Evolutionary conservation across 306 rosid species (phyloP).

Genomic region (Cercis canadensis): DNA sequence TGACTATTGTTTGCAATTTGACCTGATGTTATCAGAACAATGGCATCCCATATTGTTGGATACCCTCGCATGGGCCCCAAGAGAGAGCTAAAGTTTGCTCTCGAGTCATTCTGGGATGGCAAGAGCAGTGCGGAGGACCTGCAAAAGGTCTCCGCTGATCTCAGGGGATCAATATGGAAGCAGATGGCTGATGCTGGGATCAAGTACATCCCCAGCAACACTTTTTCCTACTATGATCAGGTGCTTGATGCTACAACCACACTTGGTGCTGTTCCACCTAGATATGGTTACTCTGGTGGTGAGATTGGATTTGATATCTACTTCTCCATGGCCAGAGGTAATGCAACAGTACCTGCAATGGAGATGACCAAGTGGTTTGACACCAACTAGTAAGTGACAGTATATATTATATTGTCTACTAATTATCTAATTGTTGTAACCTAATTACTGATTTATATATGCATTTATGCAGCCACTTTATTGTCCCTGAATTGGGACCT

Average conservation of each 20-base stretch:
- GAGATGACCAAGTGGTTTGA: slow-evolving; percentile 99
- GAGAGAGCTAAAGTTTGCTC: slow-evolving; percentile 95
- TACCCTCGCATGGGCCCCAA: slow-evolving; percentile 97
- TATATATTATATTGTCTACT: not conserved
- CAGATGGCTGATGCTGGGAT: slow-evolving; percentile 79
- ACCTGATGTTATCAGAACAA: slow-evolving; percentile 47
- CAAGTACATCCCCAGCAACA: slow-evolving; percentile 92
- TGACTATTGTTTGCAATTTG: slow-evolving; percentile 34
- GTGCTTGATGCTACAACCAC: slow-evolving; percentile 82
- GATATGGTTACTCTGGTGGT: slow-evolving; percentile 86
- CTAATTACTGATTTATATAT: slow-evolving; percentile 30
- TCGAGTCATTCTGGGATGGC: slow-evolving; percentile 90
- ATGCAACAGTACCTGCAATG: slow-evolving; percentile 93
- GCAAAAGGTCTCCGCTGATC: slow-evolving; percentile 79
- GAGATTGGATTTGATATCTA: slow-evolving; percentile 83
- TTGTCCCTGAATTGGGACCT: slow-evolving; percentile 94
- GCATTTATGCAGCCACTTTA: slow-evolving; percentile 76
- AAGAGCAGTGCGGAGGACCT: slow-evolving; percentile 89
- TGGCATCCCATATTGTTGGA: slow-evolving; percentile 95
- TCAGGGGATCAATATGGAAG: slow-evolving; percentile 87
- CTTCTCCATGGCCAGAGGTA: slow-evolving; percentile 98
- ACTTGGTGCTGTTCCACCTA: slow-evolving; percentile 87
- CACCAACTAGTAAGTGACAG: slow-evolving; percentile 85
- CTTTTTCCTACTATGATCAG: slow-evolving; percentile 82
- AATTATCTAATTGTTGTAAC: slow-evolving; percentile 1